Evolutionary conservation across 179 eudicot genomes (phyloP).

Genomic region (Spinacia oleracea): DNA sequence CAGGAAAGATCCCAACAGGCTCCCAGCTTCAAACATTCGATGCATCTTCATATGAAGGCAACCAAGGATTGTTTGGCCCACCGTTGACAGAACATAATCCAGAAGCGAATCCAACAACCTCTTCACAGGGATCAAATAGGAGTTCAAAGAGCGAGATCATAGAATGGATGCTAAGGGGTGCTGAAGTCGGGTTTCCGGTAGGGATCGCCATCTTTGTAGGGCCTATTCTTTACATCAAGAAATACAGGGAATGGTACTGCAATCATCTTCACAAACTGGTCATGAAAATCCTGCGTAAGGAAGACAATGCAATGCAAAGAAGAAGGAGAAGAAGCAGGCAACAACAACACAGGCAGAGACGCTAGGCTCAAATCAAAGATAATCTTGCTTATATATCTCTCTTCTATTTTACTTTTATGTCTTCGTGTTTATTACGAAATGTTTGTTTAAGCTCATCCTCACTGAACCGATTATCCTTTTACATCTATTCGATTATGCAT

Average conservation of each 20-base stretch:
- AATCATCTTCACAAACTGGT: conserved; percentile 27
- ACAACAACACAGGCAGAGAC: background rate
- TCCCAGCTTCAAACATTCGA: conserved; percentile 20
- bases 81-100: conserved; percentile 8
- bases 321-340: background rate
- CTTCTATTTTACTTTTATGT: too few relatives aligned
- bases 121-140: background rate
- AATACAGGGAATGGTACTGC: conserved; percentile 41
- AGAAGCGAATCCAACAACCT: background rate
- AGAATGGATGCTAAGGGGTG: conserved; percentile 36
- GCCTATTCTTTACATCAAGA: conserved; percentile 33
- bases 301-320: background rate
- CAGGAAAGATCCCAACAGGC: conserved; percentile 22
- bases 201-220: conserved; percentile 36
- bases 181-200: conserved; percentile 42
- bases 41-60: conserved; percentile 26
- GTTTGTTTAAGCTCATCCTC: too few relatives aligned
- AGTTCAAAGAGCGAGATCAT: background rate
- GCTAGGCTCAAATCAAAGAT: background rate
- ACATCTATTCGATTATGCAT: too few relatives aligned
- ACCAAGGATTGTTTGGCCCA: conserved; percentile 27
- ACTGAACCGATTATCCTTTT: too few relatives aligned
- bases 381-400: too few relatives aligned
- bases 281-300: conserved; percentile 1
- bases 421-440: too few relatives aligned